These are phyloP conservation scores for Blastobotrys terrestris DNA, from an alignment of 805 yeast genomes.

Conservation along the genomic window DNA sequence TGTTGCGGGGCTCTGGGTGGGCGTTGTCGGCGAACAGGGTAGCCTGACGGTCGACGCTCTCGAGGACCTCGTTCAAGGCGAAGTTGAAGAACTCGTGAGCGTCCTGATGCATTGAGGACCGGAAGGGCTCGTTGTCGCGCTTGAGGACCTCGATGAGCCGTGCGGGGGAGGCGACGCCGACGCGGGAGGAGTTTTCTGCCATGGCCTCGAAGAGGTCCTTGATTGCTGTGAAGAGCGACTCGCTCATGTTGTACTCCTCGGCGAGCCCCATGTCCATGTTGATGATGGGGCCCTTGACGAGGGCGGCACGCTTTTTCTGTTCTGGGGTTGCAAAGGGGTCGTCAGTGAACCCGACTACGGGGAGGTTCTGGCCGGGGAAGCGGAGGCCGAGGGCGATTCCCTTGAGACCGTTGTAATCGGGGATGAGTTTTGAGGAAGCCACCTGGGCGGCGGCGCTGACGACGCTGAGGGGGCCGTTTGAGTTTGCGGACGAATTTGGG, in stretches of 20 bases:
- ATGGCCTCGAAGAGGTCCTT: conserved; percentile 84
- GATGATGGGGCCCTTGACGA: conserved; percentile 74
- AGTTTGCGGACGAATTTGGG: not conserved
- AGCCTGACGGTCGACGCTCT: conserved; percentile 32
- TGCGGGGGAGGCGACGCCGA: conserved; percentile 82
- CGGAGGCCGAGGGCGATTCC: conserved; percentile 34
- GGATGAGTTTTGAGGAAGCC: conserved; percentile 5
- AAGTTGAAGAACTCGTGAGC: conserved; percentile 95
- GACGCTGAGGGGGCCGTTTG: not conserved
- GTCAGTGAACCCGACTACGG: conserved; percentile 42
- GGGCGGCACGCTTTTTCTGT: conserved; percentile 69
- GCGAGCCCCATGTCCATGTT: conserved; percentile 68
- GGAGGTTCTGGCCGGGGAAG: conserved; percentile 38
- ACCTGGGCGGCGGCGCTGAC: not conserved
- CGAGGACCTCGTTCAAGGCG: conserved; percentile 66
- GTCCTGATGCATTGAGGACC: conserved; percentile 95
- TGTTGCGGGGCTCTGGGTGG: conserved; percentile 4
- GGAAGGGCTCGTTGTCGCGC: conserved; percentile 74
- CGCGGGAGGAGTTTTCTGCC: conserved; percentile 58
- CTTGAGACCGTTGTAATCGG: conserved; percentile 23
- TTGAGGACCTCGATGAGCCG: conserved; percentile 70
- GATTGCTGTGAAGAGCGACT: conserved; percentile 55
- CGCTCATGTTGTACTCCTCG: conserved; percentile 43
- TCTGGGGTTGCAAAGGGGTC: conserved; percentile 50
- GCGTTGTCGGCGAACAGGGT: not conserved